Evolutionary conservation across 2,329 filamentous ascomycete genomes (phyloP), one percentile per base, ranked within the genome.

Genomic region (Triangularia verruculosa): DNA sequence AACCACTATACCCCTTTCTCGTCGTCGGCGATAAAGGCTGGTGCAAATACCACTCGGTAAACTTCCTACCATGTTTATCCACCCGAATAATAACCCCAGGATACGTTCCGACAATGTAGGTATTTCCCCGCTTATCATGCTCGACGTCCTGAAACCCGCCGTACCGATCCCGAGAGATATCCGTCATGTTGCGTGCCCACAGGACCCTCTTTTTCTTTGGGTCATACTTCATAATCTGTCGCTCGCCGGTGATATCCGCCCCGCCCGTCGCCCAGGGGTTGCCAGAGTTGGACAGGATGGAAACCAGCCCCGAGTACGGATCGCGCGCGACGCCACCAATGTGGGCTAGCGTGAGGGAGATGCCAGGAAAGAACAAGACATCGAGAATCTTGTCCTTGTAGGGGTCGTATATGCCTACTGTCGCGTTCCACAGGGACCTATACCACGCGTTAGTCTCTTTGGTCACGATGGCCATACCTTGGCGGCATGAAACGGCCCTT

Each of bases 91-190:
- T 71, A 6, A 74, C 75, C 20, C 75, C 74, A 0, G 77, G 76
- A 8, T 69, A 79, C 0, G 75, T 77, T 47, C 78, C 76, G 0
- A 79, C 67, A 6, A 76, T 74, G 57, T 74, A 79, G 0, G 74
- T 72, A 69, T 77, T 76, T 8, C 76, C 76, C 1, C 65, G 65
- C 0, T 58, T 47, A 56, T 78, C 77, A 58, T 75, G 73, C 39
- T 75, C 77, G 2, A 78, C 70, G 58, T 80, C 78, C 62, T 79
- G 77, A 34, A 73, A 78, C 5, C 75, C 78, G 24, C 76, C 73
- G 64, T 75, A 78, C 0, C 57, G 61, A 3, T 74, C 74, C 0
- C 65, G 58, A 0, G 72, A 72, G 0, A 74, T 57, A 0, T 68
- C 65, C 0, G 74, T 76, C 9, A 79, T 63, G 64, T 79, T 75